Percentiles rank a stretch among this genome's conserved stretches.
phyloP scores from a whole-genome alignment of 352 stramenopile genomes.

The Blastocystis sp. region DNA sequence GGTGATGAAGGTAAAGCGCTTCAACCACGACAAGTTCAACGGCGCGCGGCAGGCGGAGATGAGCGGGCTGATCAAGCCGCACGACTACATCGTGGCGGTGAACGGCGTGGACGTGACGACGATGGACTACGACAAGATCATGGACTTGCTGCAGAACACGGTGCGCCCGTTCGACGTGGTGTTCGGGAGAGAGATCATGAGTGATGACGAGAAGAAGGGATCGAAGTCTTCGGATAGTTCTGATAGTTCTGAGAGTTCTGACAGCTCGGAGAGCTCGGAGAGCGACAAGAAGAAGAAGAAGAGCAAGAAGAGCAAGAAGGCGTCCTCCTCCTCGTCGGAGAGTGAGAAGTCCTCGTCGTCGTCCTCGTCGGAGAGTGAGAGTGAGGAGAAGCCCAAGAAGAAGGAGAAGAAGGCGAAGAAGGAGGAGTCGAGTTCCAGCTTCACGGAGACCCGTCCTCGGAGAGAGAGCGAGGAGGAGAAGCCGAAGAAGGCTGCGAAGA shows the following conservation, averaged over 20 bases:
- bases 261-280: not conserved
- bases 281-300: conserved; percentile 13
- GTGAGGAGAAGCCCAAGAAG: conserved; percentile 54
- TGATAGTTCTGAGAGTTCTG: conserved; percentile 4
- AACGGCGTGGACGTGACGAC: conserved; percentile 60
- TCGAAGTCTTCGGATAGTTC: not conserved
- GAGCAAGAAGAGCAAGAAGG: conserved; percentile 39
- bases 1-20: conserved; percentile 50
- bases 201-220: not conserved
- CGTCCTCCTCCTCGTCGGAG: not conserved
- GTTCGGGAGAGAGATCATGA: conserved; percentile 52
- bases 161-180: conserved; percentile 54
- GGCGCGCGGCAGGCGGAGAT: not conserved
- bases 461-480: conserved; percentile 1
- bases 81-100: conserved; percentile 49
- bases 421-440: not conserved
- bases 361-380: not conserved
- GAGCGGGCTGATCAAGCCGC: conserved; percentile 40
- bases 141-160: conserved; percentile 23
- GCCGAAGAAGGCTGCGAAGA: not conserved
- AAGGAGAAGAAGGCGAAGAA: conserved; percentile 12
- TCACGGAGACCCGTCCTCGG: not conserved
- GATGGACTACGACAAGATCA: conserved; percentile 45
- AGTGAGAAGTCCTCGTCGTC: not conserved
- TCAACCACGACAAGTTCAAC: conserved; percentile 38